Base-by-base conservation (phyloP, 2,329 filamentous ascomycete species). In the Neofusicoccum cordaticola region DNA sequence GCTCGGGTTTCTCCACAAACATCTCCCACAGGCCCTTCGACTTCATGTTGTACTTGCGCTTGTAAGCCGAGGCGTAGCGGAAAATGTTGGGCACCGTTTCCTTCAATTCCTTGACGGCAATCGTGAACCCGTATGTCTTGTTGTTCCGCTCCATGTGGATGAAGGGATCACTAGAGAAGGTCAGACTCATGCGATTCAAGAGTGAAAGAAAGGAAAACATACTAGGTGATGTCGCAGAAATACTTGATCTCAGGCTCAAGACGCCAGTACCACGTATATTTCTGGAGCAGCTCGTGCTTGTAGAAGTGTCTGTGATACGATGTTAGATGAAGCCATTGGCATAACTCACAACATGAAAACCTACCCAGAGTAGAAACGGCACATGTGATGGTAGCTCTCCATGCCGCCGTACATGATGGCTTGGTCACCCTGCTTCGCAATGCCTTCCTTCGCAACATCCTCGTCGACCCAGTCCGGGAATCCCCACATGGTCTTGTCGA, bases 191-290 rank as follows among this genome's bases (percentile, higher is more conserved):
- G 41, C 17, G 47, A 6, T 15, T 39, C 41, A 48, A 6, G 35
- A 2, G 50, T 13, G 51, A 12, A 27, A 39, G 35, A 70, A 73
- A 48, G 41, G 41, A 35, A 22, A 45, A 75, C 87, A 67, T 87
- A 94, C 91, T 99, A 99, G 69, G 95, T 99, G 71, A 99, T 98
- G 76, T 99, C 95, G 79, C 95, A 99, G 82, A 99, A 99, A 82
- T 98, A 99, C 82, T 94, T 97, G 86, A 99, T 98, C 80, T 99
- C 95, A 69, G 95, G 95, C 84, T 99, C 95, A 71, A 99, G 83
- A 68, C 95, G 92, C 95, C 95, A 99, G 83, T 99, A 99, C 95
- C 95, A 99, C 75, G 98, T 93, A 80, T 98, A 99, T 79, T 98
- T 98, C 75, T 91, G 86, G 51, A 99, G 86, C 39, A 98, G 86